Percentiles rank a stretch among this genome's conserved stretches.
Conservation (phyloP, 2,329 filamentous ascomycete species). For the Lachnum nothofagi region DNA sequence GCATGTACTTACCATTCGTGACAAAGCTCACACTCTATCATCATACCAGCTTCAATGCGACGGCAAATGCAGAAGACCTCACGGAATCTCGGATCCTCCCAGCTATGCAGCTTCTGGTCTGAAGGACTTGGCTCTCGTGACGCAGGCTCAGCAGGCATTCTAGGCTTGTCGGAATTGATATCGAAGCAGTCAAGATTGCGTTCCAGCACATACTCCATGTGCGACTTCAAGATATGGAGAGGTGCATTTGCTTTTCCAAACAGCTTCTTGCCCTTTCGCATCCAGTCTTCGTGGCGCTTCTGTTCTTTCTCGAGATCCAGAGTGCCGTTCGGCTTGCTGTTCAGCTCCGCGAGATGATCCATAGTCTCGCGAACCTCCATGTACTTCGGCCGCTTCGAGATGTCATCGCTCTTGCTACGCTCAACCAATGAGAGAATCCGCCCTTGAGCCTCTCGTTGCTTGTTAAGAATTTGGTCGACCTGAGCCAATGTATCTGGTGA, state of each 20-base stretch:
- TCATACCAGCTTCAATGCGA: constrained; percentile 90
- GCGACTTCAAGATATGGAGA: constrained; percentile 87
- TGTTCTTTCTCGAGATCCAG: constrained; percentile 91
- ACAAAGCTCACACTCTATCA: constrained; percentile 98
- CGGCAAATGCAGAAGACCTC: constrained; percentile 98
- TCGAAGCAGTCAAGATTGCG: constrained; percentile 91
- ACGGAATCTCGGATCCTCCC: constrained; percentile 56
- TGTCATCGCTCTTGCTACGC: constrained; percentile 68
- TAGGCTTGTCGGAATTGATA: constrained; percentile 73
- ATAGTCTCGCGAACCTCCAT: constrained; percentile 85
- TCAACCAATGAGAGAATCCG: constrained; percentile 79
- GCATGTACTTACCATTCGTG: constrained; percentile 75
- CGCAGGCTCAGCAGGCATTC: constrained; percentile 84
- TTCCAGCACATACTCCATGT: constrained; percentile 89
- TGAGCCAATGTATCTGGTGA: constrained; percentile 71
- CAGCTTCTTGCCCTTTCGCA: constrained; percentile 93
- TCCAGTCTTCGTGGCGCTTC: constrained; percentile 97
- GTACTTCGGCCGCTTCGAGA: constrained; percentile 77
- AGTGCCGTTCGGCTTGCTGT: constrained; percentile 86
- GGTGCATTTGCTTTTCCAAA: constrained; percentile 98
- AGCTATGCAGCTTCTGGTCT: constrained; percentile 48
- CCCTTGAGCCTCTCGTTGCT: constrained; percentile 89
- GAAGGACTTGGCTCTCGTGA: constrained; percentile 71
- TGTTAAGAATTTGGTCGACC: constrained; percentile 89
- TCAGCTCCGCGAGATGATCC: constrained; percentile 79